Conservation (phyloP, 306 rosid species). For the Crotalaria pallida region DNA sequence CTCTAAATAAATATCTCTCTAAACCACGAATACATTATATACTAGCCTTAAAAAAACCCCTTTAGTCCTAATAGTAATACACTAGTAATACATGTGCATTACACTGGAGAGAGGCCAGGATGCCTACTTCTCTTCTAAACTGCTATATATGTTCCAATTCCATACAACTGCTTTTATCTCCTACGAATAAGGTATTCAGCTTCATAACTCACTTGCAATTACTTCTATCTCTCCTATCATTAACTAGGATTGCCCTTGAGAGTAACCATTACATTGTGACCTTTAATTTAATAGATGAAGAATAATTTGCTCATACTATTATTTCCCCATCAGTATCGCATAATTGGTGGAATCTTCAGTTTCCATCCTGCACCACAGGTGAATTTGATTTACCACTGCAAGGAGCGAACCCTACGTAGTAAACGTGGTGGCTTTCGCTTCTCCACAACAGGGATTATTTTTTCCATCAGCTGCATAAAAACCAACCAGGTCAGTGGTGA, state of each 20-base stretch:
- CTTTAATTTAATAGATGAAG: background rate
- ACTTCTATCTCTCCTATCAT: conserved; percentile 17
- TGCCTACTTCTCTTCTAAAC: conserved; percentile 27
- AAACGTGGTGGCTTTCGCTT: conserved; percentile 56
- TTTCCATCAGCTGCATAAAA: conserved; percentile 75
- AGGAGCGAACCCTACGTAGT: conserved; percentile 60
- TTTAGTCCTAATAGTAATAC: too few species aligned
- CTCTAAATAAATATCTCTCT: conserved; percentile 12
- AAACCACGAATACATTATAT: conserved; percentile 16
- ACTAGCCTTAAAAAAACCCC: conserved; percentile 23
- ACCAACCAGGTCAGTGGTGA: conserved; percentile 8
- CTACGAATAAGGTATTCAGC: conserved; percentile 27
- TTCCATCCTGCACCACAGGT: conserved; percentile 19
- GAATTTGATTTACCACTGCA: conserved; percentile 57
- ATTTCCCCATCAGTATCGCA: background rate
- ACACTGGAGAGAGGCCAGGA: conserved; percentile 26
- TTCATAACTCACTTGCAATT: conserved; percentile 19
- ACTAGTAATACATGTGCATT: conserved; percentile 24
- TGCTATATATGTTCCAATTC: conserved; percentile 25
- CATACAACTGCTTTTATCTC: conserved; percentile 27
- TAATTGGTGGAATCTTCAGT: conserved; percentile 6
- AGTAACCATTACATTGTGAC: conserved; percentile 5
- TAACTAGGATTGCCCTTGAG: conserved; percentile 10
- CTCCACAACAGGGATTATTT: conserved; percentile 67
- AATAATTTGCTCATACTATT: conserved; percentile 10